Percentiles rank a stretch among this genome's conserved stretches.
Evolutionary conservation across 163 green algal genomes (phyloP).

Genomic region (Chlamydomonas reinhardtii): DNA sequence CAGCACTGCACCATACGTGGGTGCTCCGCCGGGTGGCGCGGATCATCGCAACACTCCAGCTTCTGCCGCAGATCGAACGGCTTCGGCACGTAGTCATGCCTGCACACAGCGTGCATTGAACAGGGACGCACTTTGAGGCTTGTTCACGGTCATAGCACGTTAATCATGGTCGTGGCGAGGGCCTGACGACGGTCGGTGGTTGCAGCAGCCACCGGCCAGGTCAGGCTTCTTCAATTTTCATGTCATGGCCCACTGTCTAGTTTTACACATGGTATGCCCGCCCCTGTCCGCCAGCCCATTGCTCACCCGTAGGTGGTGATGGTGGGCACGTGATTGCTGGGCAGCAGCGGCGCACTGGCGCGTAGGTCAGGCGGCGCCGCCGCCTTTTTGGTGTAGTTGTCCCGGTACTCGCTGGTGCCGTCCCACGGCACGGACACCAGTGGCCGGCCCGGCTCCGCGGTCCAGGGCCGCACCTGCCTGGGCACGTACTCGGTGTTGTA

Average conservation of each 20-base stretch:
- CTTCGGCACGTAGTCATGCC: constrained; percentile 33
- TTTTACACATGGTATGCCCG: too few relatives aligned
- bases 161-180: too few relatives aligned
- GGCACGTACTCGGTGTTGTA: constrained; percentile 42
- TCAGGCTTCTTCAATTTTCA: too few relatives aligned
- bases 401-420: constrained; percentile 17
- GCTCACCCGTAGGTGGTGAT: constrained; percentile 43
- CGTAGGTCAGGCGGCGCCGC: not conserved
- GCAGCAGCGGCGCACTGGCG: constrained; percentile 19
- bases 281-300: too few relatives aligned
- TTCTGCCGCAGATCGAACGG: constrained; percentile 9
- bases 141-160: too few relatives aligned
- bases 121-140: too few relatives aligned
- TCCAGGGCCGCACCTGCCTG: constrained; percentile 19
- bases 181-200: too few relatives aligned
- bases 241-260: too few relatives aligned
- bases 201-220: too few relatives aligned
- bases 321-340: constrained; percentile 30
- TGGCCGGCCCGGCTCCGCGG: not conserved
- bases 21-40: constrained; percentile 6
- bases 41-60: constrained; percentile 15
- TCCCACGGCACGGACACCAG: constrained; percentile 13
- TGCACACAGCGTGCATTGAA: too few relatives aligned
- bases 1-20: not conserved
- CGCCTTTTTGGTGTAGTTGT: constrained; percentile 17